Base-by-base conservation (phyloP, 768 basidiomycete species). In the Tulasnella sp. region DNA sequence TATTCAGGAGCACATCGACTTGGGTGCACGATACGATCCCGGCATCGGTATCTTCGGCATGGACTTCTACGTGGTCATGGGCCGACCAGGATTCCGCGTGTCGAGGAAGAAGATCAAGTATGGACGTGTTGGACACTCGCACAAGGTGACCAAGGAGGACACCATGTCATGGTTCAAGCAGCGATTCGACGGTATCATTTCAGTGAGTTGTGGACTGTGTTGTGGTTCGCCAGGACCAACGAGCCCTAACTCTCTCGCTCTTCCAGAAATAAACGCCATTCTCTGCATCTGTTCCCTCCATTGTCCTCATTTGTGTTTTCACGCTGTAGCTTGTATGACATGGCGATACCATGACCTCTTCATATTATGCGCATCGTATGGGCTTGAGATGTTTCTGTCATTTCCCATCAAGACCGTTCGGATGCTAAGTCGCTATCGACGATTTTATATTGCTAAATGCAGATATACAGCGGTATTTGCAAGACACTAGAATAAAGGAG, bases 161-260 rank as follows among this genome's bases (percentile, higher is more conserved):
- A 95, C 95, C 81, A 92, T 95, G 93, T 88, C 92, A 82, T 99
- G 97, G 97, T 99, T 97, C 95, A 99, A 98, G 91, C 94, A 96
- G 88, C 90, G 97, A 84, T 98, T 97, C 90, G 96, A 98, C 86
- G 96, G 96, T 88, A 96, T 97, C 86, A 96, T 98, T 88, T 87
- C 95, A 86, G 94, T 95, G 84, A 82, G 93, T 80, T 21, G 31
- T 5, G n/a, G 24, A 52, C 75, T 21, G 62, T 71, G 36, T 34
- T 12, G 71, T 27, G 71, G 34, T 21, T 46, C 31, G 48, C 24
- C 36, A 36, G 31, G 46, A 48, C 5, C n/a, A 58, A 38, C n/a
- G 31, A 36, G 38, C 21, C 8, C 31, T 46, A 78, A 40, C 77
- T n/a, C 2, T 39, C 31, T 36, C 44, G 21, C 46, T 36, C 62